Evolutionary conservation across 306 rosid species (phyloP).

Genomic region (Senna tora): DNA sequence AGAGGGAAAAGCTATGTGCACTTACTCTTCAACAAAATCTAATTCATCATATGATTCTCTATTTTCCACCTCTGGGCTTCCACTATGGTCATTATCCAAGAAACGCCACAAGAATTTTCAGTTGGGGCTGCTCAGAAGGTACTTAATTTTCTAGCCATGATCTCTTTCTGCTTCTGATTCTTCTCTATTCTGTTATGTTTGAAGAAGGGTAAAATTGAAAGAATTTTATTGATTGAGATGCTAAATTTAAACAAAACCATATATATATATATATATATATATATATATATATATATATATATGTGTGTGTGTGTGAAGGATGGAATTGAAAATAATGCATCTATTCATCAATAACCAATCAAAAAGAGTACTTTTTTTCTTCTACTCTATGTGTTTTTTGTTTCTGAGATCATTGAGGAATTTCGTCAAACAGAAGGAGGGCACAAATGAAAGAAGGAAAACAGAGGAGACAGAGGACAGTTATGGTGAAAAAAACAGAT

Average conservation of each 20-base stretch:
- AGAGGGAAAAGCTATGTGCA: constrained; percentile 45
- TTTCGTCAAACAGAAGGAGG: constrained; percentile 52
- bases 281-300: too few species aligned
- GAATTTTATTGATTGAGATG: too few species aligned
- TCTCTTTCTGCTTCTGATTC: neutral
- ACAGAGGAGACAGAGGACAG: constrained; percentile 29
- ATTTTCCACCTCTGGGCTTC: constrained; percentile 33
- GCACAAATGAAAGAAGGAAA: constrained; percentile 39
- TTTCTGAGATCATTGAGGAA: constrained; percentile 12
- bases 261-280: too few species aligned
- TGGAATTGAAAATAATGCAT: too few species aligned
- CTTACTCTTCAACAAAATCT: constrained; percentile 47
- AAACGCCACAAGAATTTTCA: constrained; percentile 41
- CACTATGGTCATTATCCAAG: constrained; percentile 41
- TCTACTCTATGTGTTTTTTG: neutral
- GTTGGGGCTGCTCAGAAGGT: constrained; percentile 62
- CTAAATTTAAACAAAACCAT: too few species aligned
- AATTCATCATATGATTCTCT: constrained; percentile 34
- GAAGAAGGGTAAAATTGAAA: too few species aligned
- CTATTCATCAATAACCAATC: too few species aligned
- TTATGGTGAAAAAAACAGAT: constrained; percentile 37
- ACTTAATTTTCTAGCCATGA: neutral
- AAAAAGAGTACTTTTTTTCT: too few species aligned
- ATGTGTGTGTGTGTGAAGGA: too few species aligned
- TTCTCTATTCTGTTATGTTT: neutral